Conservation (phyloP, 495 filamentous ascomycete species). For the Pseudotulostoma volvatum region DNA sequence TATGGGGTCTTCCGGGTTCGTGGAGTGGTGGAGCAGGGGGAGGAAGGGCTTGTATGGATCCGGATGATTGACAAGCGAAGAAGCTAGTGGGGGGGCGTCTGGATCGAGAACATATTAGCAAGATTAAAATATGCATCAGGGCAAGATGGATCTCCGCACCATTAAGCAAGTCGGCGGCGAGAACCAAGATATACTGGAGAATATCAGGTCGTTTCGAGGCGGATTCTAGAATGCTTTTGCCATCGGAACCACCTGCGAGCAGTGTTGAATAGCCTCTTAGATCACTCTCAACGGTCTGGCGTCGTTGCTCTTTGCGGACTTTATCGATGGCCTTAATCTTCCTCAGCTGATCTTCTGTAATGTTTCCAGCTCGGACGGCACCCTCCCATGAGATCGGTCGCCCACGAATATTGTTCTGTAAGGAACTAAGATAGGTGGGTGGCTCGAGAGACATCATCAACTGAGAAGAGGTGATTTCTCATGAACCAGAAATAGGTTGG, state of each 20-base stretch:
- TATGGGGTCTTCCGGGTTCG: conserved; percentile 68
- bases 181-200: conserved; percentile 82
- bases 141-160: conserved; percentile 29
- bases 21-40: conserved; percentile 66
- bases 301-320: conserved; percentile 74
- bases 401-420: conserved; percentile 88
- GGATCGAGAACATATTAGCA: conserved; percentile 7
- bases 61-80: conserved; percentile 55
- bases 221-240: conserved; percentile 63
- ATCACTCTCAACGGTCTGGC: conserved; percentile 64
- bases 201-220: conserved; percentile 71
- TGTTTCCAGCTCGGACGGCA: conserved; percentile 79
- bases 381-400: conserved; percentile 97
- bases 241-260: conserved; percentile 56
- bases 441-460: conserved; percentile 71
- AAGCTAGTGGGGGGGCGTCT: conserved; percentile 66
- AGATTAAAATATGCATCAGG: not conserved
- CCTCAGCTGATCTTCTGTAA: conserved; percentile 86
- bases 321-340: conserved; percentile 98
- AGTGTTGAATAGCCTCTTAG: conserved; percentile 59
- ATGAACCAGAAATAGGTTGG: too few species aligned
- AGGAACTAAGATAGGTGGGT: conserved; percentile 72
- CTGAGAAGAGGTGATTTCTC: not conserved
- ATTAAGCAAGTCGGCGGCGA: conserved; percentile 75
- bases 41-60: conserved; percentile 74